Evolutionary conservation across 2,329 filamentous ascomycete genomes (phyloP).

Genomic region (Exophiala phaeomuriformis): DNA sequence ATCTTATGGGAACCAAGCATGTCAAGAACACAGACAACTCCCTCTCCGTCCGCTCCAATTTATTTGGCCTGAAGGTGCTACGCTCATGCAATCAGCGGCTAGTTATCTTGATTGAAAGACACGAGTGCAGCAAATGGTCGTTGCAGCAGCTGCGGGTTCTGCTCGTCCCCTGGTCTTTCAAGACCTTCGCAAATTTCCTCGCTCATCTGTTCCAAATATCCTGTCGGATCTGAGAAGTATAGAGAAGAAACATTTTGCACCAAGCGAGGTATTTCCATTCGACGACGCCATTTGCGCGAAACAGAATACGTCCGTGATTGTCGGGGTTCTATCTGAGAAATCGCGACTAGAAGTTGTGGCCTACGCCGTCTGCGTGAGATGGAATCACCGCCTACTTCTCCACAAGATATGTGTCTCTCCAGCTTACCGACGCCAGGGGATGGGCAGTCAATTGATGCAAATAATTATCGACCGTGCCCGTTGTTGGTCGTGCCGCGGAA

Average conservation of each 20-base stretch:
- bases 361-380: slow-evolving; percentile 44
- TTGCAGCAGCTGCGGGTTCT: not conserved
- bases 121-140: not conserved
- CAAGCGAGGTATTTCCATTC: slow-evolving; percentile 46
- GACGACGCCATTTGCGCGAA: slow-evolving; percentile 29
- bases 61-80: too few species aligned
- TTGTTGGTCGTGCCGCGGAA: slow-evolving; percentile 42
- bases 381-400: slow-evolving; percentile 40
- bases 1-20: too few species aligned
- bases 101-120: not conserved
- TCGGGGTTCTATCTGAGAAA: slow-evolving; percentile 2
- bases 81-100: not conserved
- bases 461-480: slow-evolving; percentile 38
- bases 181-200: slow-evolving; percentile 10
- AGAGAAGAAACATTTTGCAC: slow-evolving; percentile 46
- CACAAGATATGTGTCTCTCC: slow-evolving; percentile 48
- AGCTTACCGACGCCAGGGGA: slow-evolving; percentile 40
- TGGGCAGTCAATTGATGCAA: slow-evolving; percentile 41
- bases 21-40: too few species aligned
- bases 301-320: slow-evolving; percentile 18
- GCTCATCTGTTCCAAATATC: slow-evolving; percentile 10
- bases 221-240: slow-evolving; percentile 11
- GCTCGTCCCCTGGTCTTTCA: slow-evolving; percentile 2
- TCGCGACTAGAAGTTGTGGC: slow-evolving; percentile 30
- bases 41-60: too few species aligned